Evolutionary conservation across 495 filamentous ascomycete genomes (phyloP), one percentile per base, ranked within the genome.

Genomic region (Hypoxylon perforatum): DNA sequence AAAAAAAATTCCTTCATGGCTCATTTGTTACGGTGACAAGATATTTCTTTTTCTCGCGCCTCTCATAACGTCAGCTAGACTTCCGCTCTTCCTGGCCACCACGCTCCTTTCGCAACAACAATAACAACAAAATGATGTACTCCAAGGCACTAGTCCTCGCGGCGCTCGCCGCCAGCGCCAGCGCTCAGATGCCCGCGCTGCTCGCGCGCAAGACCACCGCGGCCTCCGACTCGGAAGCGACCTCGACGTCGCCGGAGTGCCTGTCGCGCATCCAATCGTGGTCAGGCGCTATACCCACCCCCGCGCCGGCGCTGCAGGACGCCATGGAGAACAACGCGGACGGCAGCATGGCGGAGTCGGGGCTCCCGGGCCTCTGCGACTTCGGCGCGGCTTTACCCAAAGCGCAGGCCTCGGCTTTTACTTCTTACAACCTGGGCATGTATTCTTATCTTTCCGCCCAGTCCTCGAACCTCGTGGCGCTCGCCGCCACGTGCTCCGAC

Each of bases 401-500:
- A 4, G 23, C n/a, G 15, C 42, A 44, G 18, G 38, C 41, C n/a
- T 21, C 60, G 11, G 66, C 50, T 1, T 69, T 46, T 39, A 52
- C 61, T 0, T 56, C 56, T n/a, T 69, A 47, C 38, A 56, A 56
- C 50, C 21, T 64, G 15, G 56, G 41, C 0, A 57, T 69, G 50
- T 69, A 69, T 61, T 61, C 66, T 25, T 69, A 64, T 39, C 38
- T 69, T 7, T 69, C 65, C 0, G 30, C 21, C 3, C 59, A 69
- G 45, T 55, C 46, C 21, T 53, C 58, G 38, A 63, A 67, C 65
- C n/a, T 67, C 0, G 7, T 48, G 1, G 39, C 22, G 0, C 6
- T 67, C 3, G 65, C 58, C 7, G 35, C 65, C 33, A 48, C 19
- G 15, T 67, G 65, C 53, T 52, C 57, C 15, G 35, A 15, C 46